Evolutionary conservation across 2,329 filamentous ascomycete genomes (phyloP).

Genomic region (Colletotrichum sp.): DNA sequence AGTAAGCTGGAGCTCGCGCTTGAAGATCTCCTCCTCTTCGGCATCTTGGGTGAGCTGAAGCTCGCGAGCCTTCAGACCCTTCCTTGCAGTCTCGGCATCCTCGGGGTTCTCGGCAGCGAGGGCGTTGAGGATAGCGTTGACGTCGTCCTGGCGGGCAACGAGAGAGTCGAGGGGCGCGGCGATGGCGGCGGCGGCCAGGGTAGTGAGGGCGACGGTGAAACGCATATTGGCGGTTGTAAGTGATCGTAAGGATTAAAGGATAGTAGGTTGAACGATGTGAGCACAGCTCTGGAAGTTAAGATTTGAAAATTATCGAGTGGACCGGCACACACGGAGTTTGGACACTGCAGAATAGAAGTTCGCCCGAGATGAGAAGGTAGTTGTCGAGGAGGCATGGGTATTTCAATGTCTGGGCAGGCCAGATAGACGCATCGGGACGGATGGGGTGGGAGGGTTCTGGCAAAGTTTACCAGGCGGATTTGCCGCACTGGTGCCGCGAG

Average conservation of each 20-base stretch:
- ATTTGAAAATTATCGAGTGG: neutral
- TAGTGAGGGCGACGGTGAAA: slow-evolving; percentile 10
- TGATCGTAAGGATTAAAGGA: neutral
- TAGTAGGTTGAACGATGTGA: neutral
- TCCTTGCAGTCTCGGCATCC: neutral
- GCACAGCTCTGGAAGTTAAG: neutral
- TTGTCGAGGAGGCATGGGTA: neutral
- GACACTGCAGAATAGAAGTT: neutral
- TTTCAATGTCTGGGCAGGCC: neutral
- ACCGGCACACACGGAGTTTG: neutral
- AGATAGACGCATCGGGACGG: neutral
- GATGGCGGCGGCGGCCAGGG: slow-evolving; percentile 9
- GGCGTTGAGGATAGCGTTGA: neutral
- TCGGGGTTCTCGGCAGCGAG: slow-evolving; percentile 2
- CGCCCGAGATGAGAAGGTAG: accelerated
- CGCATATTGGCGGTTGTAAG: neutral
- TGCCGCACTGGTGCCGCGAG: neutral
- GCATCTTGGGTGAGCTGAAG: neutral
- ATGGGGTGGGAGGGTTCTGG: neutral
- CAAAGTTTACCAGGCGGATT: neutral
- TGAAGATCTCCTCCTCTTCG: neutral
- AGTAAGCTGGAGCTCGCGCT: neutral
- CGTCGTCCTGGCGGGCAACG: neutral
- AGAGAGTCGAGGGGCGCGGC: slow-evolving; percentile 1
- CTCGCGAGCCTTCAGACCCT: neutral